Evolutionary conservation across 345 rosid genomes (phyloP).

Genomic region (Psidium guajava): DNA sequence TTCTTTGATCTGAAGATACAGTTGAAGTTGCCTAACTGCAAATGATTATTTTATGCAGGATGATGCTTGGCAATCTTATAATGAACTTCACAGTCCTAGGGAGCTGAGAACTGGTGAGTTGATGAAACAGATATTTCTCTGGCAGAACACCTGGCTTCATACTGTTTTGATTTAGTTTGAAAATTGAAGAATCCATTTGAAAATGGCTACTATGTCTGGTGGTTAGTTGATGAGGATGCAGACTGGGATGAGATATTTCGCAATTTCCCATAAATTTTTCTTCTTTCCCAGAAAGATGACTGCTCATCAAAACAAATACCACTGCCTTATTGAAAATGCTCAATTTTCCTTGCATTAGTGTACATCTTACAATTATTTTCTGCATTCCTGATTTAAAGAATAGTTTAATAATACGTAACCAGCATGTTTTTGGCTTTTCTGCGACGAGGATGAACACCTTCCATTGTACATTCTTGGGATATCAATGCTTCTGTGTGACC

Average conservation of each 20-base stretch:
- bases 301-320: not conserved
- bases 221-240: not conserved
- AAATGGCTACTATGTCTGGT: not conserved
- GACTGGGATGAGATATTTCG: not conserved
- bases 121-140: not conserved
- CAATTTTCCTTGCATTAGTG: not conserved
- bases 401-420: not conserved
- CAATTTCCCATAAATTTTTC: not conserved
- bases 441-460: not conserved
- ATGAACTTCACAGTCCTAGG: conserved; percentile 12
- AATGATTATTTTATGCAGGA: conserved; percentile 13
- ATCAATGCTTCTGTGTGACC: not conserved
- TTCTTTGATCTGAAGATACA: not conserved
- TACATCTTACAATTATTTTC: not conserved
- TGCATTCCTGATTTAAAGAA: not conserved
- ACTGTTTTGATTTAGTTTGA: not conserved
- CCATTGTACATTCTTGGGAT: not conserved
- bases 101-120: not conserved
- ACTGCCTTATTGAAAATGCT: not conserved
- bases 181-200: not conserved
- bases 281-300: not conserved
- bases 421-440: not conserved
- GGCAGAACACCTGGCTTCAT: not conserved
- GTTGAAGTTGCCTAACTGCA: not conserved
- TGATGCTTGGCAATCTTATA: conserved; percentile 27